Base-by-base conservation (phyloP, 2,329 filamentous ascomycete genomes). In the Venturia effusa region DNA sequence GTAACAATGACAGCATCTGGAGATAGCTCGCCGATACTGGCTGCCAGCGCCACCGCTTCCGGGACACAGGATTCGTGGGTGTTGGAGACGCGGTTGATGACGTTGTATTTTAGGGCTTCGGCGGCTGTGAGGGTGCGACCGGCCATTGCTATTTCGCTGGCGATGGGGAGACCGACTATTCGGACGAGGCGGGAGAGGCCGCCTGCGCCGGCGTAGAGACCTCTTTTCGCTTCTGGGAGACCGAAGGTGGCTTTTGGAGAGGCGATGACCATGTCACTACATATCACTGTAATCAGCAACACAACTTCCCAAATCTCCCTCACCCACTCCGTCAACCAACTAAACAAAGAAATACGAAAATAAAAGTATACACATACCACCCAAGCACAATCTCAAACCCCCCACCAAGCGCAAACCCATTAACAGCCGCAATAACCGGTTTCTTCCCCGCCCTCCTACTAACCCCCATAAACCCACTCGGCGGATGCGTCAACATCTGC, bases 381-480 rank as follows among this genome's bases (percentile, higher is more conserved):
- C 81, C 81, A 63, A 83, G 71, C 10, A 78, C 77, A 67, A 83
- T 81, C 72, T 85, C 83, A 67, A 83, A 84, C 0, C 83, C 83
- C 4, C 83, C 83, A 0, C 83, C 83, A 59, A 83, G 73, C 1
- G 81, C 81, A 66, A 80, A 78, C 0, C 83, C 83, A 71, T 85
- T 85, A 3, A 84, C 81, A 1, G 83, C 83, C 10, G 81, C 82
- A 69, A 85, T 82, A 57, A 85, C 77, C 1, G 83, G 83, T 71
- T 85, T 85, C 75, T 83, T 85, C 0, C 85, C 84, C 15, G 72
- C 72, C 15, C 85, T 76, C 48, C 81, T 75, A 48, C 80, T 83
- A 17, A 88, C 70, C 0, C 83, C 84, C 43, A 76, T 79, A 69
- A 85, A 84, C 0, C 84, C 84, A 65, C 71, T 71, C 1, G 74